Conservation (phyloP, 1,284 basidiomycete genomes). For the Ceratobasidium sp. region DNA sequence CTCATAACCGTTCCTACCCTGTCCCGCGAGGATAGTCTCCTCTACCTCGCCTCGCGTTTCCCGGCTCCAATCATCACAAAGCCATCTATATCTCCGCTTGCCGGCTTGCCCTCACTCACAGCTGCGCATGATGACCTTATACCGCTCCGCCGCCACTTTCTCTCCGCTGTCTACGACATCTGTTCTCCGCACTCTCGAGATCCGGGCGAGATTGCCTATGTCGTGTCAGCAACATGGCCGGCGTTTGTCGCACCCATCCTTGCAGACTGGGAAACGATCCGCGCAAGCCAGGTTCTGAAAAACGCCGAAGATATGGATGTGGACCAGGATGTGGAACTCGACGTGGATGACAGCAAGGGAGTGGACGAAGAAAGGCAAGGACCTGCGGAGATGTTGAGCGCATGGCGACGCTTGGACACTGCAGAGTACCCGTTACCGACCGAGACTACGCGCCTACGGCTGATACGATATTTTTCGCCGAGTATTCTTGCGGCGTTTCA, state of each 20-base stretch:
- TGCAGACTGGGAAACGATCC: conserved; percentile 56
- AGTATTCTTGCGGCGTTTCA: conserved; percentile 67
- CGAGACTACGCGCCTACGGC: conserved; percentile 66
- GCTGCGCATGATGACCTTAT: conserved; percentile 31
- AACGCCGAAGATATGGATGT: conserved; percentile 36
- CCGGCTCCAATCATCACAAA: conserved; percentile 48
- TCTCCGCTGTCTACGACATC: conserved; percentile 66
- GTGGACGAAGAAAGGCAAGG: conserved; percentile 6
- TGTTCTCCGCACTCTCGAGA: conserved; percentile 72
- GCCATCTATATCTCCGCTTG: conserved; percentile 49
- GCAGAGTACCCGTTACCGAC: conserved; percentile 53
- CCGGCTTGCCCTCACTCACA: conserved; percentile 62
- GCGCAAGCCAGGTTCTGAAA: conserved; percentile 3
- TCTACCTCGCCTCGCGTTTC: conserved; percentile 56
- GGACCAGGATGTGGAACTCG: conserved; percentile 36
- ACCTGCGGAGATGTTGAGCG: conserved; percentile 6
- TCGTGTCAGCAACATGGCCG: conserved; percentile 81
- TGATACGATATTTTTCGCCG: conserved; percentile 65
- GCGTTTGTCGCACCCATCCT: conserved; percentile 72
- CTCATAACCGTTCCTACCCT: conserved; percentile 67
- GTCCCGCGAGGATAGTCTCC: conserved; percentile 59
- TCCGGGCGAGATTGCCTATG: conserved; percentile 73
- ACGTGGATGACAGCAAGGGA: conserved; percentile 23
- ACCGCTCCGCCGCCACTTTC: conserved; percentile 70
- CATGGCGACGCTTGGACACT: conserved; percentile 48